Conservation (phyloP, 352 stramenopile species). For the Globisporangium lucens region DNA sequence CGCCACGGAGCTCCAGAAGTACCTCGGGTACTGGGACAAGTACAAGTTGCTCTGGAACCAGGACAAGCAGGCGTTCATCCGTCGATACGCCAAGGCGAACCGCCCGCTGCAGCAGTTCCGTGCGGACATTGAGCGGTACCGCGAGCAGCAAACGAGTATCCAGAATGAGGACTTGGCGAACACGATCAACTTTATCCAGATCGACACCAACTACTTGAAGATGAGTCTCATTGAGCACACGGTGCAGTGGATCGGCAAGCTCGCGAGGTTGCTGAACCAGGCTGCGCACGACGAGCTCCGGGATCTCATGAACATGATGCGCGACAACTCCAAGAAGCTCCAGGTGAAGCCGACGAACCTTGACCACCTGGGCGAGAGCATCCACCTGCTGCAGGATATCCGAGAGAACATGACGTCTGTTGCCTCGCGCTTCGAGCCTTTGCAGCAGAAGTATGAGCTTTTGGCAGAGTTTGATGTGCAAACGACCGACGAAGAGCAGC, state of each 20-base stretch:
- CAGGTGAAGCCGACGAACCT: slow-evolving; percentile 83
- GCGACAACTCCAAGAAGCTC: slow-evolving; percentile 84
- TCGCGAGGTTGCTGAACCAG: slow-evolving; percentile 90
- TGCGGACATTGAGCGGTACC: slow-evolving; percentile 91
- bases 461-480: slow-evolving; percentile 88
- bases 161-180: slow-evolving; percentile 90
- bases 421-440: slow-evolving; percentile 73
- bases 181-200: slow-evolving; percentile 95
- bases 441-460: slow-evolving; percentile 86
- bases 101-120: slow-evolving; percentile 90
- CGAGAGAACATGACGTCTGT: slow-evolving; percentile 77
- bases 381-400: slow-evolving; percentile 86
- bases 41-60: slow-evolving; percentile 93
- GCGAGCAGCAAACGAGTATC: slow-evolving; percentile 90
- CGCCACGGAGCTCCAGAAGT: slow-evolving; percentile 93
- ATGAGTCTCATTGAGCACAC: slow-evolving; percentile 89
- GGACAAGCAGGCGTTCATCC: slow-evolving; percentile 94
- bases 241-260: slow-evolving; percentile 92
- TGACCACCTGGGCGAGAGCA: slow-evolving; percentile 90
- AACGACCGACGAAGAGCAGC: slow-evolving; percentile 83
- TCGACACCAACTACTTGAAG: slow-evolving; percentile 93
- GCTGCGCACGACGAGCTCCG: slow-evolving; percentile 87
- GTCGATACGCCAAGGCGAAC: slow-evolving; percentile 94
- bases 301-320: slow-evolving; percentile 88
- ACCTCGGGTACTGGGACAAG: slow-evolving; percentile 95